Base-by-base conservation (phyloP, 257 asterid species). In the Anisodus acutangulus region DNA sequence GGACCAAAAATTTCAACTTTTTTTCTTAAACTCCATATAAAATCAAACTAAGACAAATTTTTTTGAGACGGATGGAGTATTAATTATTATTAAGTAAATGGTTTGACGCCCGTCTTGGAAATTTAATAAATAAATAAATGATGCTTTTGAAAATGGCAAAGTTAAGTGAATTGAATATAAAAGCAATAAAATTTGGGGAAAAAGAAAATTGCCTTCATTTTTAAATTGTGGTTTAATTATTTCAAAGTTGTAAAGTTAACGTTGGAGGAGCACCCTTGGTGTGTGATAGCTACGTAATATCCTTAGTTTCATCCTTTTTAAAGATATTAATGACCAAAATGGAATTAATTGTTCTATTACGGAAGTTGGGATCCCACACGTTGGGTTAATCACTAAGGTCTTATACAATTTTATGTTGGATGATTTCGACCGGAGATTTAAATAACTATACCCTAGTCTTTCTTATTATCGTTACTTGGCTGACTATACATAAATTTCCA, bases 51-150 rank as follows among this genome's bases (percentile, higher is more conserved):
- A 22, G 26, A 22, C 0, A 22, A 22, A 22, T 22, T 22, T 22
- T 22, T 22, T 22, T 22, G 26, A 22, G 26, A 22, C 26, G 26
- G 26, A 22, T 0, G 26, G 26, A 22, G 26, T 22, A 22, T 90
- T 3, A 93, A 95, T 90, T 92, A 86, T 87, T 95, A 93, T 95
- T 93, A 89, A 93, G 92, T 90, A 94, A 90, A 88, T 87, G 95
- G 93, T 90, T 92, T 94, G 90, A 91, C 90, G 93, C 91, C 98
- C 97, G 94, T 86, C 94, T 93, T 90, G 95, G 91, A 92, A 92
- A 90, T 88, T 92, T 88, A 92, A 89, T 89, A 94, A 90, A 82
- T 83, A 66, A 83, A 89, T 89, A 94, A 90, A 83, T 83, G 70
- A 83, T 84, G 51, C 81, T 84, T 90, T 89, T 60, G 84, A 86